These are phyloP conservation scores for Canariomyces notabilis DNA, from an alignment of 2,329 filamentous ascomycete genomes.

Conservation along the genomic window DNA sequence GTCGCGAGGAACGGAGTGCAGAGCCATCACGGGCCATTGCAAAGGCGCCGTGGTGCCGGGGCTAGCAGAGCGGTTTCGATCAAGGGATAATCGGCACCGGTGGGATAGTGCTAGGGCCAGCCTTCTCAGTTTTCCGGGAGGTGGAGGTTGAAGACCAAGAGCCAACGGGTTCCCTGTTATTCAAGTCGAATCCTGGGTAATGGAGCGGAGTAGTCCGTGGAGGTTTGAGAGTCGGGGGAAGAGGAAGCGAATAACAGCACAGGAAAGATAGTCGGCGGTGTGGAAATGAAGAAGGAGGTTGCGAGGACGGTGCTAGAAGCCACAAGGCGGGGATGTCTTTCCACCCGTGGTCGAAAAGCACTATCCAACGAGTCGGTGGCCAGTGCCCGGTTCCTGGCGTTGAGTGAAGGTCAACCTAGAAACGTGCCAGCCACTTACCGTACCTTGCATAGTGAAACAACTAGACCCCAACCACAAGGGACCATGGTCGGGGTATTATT, in stretches of 20 bases:
- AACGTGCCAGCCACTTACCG: too few relatives aligned
- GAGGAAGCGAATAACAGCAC: not conserved
- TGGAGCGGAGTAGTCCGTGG: not conserved
- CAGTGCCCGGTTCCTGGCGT: not conserved
- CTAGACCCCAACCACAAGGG: conserved; percentile 6
- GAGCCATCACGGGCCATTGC: conserved; percentile 40
- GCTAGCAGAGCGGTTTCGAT: conserved; percentile 45
- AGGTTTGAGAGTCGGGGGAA: conserved; percentile 1
- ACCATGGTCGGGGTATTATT: conserved; percentile 5
- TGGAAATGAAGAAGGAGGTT: not conserved
- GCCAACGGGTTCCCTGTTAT: conserved; percentile 37
- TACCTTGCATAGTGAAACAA: not conserved
- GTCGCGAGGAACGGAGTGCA: conserved; percentile 43
- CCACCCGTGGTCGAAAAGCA: too few relatives aligned
- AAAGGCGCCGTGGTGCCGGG: conserved; percentile 34
- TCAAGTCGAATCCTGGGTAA: not conserved
- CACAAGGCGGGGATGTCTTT: not conserved
- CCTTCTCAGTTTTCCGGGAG: conserved; percentile 49
- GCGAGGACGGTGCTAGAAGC: not conserved
- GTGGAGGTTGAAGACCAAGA: conserved; percentile 42
- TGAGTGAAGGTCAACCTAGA: not conserved
- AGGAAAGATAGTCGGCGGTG: not conserved
- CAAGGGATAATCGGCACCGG: conserved; percentile 39
- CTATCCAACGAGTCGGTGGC: not conserved
- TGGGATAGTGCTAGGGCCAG: conserved; percentile 45